phyloP scores from a whole-genome alignment of 2,329 filamentous ascomycete genomes.

The Cytospora piceicola region DNA sequence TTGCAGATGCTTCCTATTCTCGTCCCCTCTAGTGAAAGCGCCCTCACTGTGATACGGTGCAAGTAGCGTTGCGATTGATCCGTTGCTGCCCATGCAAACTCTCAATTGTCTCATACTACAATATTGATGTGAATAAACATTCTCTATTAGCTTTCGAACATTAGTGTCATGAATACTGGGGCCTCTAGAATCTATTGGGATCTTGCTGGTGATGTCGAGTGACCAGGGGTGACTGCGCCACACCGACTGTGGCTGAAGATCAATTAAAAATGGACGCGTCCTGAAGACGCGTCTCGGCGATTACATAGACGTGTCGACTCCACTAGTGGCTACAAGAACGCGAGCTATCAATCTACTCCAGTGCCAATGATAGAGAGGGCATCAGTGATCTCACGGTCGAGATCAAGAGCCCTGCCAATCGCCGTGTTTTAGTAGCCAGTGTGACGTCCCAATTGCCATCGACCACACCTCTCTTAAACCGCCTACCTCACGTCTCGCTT shows the following conservation, averaged over 20 bases:
- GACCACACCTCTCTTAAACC: neutral
- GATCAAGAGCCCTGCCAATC: neutral
- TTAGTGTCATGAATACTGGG: too few species aligned
- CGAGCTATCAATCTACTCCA: neutral
- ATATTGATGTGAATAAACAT: neutral
- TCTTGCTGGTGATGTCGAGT: neutral
- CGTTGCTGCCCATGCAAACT: neutral
- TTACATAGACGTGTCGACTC: neutral
- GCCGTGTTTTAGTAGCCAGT: neutral
- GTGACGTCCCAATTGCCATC: neutral
- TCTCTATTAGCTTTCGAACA: neutral
- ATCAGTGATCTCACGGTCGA: neutral
- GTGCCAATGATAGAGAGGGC: neutral
- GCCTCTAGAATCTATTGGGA: neutral
- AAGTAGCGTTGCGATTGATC: neutral
- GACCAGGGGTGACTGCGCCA: slow-evolving; percentile 22
- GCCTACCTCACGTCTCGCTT: neutral
- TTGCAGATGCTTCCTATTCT: too few species aligned
- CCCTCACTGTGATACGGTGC: too few species aligned
- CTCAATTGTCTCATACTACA: too few species aligned
- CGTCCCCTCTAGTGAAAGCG: too few species aligned
- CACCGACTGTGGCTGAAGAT: slow-evolving; percentile 20
- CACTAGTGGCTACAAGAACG: neutral
- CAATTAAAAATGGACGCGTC: slow-evolving; percentile 19
- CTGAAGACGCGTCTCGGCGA: slow-evolving; percentile 9